Percentiles rank a stretch among this genome's conserved stretches.
Conservation (phyloP, 306 rosid species). For the Lotus japonicus region DNA sequence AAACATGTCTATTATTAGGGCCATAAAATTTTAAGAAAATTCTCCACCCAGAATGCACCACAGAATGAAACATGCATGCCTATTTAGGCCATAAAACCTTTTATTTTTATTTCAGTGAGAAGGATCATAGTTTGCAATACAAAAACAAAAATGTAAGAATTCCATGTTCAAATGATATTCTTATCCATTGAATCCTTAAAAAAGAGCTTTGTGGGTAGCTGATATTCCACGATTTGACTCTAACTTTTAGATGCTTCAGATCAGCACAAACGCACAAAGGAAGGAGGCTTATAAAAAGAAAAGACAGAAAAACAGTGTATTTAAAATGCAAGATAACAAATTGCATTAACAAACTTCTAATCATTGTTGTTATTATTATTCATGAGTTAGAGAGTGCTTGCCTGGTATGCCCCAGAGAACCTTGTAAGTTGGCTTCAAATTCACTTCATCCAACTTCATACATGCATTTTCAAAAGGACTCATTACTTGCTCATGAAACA, state of each 20-base stretch:
- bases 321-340: neutral
- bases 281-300: no score
- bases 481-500: constrained; percentile 58
- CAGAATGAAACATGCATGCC: neutral
- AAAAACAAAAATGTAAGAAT: neutral
- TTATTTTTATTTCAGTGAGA: neutral
- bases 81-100: neutral
- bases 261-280: neutral
- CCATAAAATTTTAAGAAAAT: neutral
- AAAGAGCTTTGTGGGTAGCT: neutral
- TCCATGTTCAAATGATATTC: neutral
- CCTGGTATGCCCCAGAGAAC: constrained; percentile 98
- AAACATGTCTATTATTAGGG: neutral
- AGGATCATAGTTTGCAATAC: neutral
- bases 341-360: neutral
- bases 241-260: constrained; percentile 1
- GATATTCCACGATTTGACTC: neutral
- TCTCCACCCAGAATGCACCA: neutral
- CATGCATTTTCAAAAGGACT: constrained; percentile 87
- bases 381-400: constrained; percentile 20
- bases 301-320: neutral
- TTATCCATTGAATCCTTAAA: neutral
- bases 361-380: no score
- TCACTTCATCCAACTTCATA: constrained; percentile 93
- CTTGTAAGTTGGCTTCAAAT: constrained; percentile 90